Evolutionary conservation across 805 yeast species (phyloP).

Genomic region (Candida golubevii): DNA sequence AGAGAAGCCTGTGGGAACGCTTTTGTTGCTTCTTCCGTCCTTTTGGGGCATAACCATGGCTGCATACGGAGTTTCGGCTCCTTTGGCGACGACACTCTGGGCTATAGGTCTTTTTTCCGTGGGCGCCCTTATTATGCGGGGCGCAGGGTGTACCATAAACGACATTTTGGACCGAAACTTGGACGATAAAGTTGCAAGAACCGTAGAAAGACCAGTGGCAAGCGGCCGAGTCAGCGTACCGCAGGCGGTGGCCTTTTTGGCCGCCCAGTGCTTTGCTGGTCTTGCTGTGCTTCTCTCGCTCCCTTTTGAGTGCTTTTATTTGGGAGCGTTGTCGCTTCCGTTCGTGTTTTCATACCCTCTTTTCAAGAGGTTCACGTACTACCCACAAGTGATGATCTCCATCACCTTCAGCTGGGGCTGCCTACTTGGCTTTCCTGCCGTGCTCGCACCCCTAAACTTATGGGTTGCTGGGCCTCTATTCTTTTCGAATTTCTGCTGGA

Average conservation of each 20-base stretch:
- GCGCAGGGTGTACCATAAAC: slow-evolving; percentile 96
- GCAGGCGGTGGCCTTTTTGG: slow-evolving; percentile 68
- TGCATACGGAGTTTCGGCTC: slow-evolving; percentile 67
- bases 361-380: slow-evolving; percentile 91
- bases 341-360: slow-evolving; percentile 86
- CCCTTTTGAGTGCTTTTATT: slow-evolving; percentile 75
- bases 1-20: slow-evolving; percentile 95
- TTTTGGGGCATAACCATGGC: slow-evolving; percentile 94
- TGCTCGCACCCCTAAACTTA: slow-evolving; percentile 74
- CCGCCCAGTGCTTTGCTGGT: slow-evolving; percentile 72
- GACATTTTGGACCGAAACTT: slow-evolving; percentile 81
- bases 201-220: slow-evolving; percentile 89
- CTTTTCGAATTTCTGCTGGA: slow-evolving; percentile 79
- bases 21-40: slow-evolving; percentile 77
- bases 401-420: slow-evolving; percentile 94
- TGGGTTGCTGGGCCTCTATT: slow-evolving; percentile 76
- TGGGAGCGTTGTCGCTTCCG: slow-evolving; percentile 78
- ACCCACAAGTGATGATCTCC: slow-evolving; percentile 83
- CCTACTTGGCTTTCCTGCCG: slow-evolving; percentile 90
- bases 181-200: slow-evolving; percentile 82
- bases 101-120: slow-evolving; percentile 69
- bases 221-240: slow-evolving; percentile 70
- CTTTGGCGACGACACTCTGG: slow-evolving; percentile 55
- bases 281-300: slow-evolving; percentile 63
- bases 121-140: slow-evolving; percentile 91